Conservation (phyloP, 306 rosid species). For the Quercus dentata region DNA sequence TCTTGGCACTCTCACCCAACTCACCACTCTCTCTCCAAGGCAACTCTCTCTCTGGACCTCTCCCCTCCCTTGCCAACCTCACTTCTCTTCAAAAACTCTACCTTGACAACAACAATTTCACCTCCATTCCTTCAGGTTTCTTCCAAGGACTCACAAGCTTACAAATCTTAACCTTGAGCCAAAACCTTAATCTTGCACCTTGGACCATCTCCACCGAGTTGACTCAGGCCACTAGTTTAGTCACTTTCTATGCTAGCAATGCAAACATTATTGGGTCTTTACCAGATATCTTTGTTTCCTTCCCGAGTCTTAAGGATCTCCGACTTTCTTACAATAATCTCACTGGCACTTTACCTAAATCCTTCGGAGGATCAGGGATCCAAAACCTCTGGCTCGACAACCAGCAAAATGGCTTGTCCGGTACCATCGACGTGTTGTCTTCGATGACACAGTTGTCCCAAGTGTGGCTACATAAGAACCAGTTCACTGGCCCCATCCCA, state of each 20-base stretch:
- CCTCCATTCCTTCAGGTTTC: conserved; percentile 38
- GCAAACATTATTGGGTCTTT: conserved; percentile 40
- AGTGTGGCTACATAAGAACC: conserved; percentile 65
- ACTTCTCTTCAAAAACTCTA: conserved; percentile 26
- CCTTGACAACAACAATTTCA: conserved; percentile 57
- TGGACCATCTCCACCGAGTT: conserved; percentile 58
- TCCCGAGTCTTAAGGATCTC: conserved; percentile 34
- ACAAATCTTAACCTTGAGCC: conserved; percentile 37
- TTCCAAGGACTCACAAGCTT: conserved; percentile 43
- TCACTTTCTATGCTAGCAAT: conserved; percentile 27
- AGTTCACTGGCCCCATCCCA: conserved; percentile 51
- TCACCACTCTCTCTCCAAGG: conserved; percentile 58
- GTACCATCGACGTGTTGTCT: conserved; percentile 40
- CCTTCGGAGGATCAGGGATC: conserved; percentile 47
- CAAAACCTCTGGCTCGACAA: conserved; percentile 64
- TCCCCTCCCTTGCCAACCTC: conserved; percentile 69
- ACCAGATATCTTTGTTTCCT: conserved; percentile 51
- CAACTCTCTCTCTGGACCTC: conserved; percentile 33
- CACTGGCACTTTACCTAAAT: conserved; percentile 53
- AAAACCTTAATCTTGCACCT: conserved; percentile 16
- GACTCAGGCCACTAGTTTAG: conserved; percentile 32
- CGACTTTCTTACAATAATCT: conserved; percentile 75
- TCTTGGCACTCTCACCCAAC: conserved; percentile 56
- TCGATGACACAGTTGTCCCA: conserved; percentile 54
- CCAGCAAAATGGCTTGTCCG: conserved; percentile 55